A percentile compares a stretch with the other conserved stretches of the same genome.
phyloP scores from a whole-genome alignment of 2,329 filamentous ascomycete species.

The Paramyrothecium roridum region DNA sequence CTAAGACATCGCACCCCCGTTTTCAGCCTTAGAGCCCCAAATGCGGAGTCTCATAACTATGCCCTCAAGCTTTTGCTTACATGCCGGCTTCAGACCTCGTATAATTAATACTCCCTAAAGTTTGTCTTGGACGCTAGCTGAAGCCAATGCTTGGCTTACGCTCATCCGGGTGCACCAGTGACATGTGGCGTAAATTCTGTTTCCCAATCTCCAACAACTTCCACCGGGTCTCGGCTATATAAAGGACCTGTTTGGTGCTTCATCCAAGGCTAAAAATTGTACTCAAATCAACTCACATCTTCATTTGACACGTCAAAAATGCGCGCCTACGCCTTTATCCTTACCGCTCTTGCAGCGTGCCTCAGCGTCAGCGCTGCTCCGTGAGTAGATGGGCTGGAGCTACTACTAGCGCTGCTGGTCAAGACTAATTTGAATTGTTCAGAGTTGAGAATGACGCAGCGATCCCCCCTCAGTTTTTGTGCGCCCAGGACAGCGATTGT shows the following conservation, averaged over 20 bases:
- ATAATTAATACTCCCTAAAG: not conserved
- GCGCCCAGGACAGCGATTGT: conserved; percentile 6
- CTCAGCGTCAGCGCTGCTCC: not conserved
- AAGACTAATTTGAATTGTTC: not conserved
- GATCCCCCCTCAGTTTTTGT: not conserved
- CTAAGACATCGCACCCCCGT: too few species aligned
- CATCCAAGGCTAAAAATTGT: not conserved
- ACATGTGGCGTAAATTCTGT: not conserved
- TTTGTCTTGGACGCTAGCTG: not conserved
- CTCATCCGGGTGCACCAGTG: not conserved
- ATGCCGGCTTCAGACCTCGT: too few species aligned
- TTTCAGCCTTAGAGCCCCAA: too few species aligned
- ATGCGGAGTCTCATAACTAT: too few species aligned
- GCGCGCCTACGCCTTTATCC: not conserved
- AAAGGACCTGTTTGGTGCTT: not conserved
- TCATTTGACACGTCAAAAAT: not conserved
- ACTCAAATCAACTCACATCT: not conserved
- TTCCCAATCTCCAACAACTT: not conserved
- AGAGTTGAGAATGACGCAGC: not conserved
- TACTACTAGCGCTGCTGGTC: not conserved
- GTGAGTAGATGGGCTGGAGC: not conserved
- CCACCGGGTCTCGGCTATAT: not conserved
- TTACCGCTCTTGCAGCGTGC: not conserved
- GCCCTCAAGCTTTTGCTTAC: too few species aligned
- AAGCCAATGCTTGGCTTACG: not conserved